These are phyloP conservation scores for Stellera chamaejasme DNA, from an alignment of 345 rosid genomes.

Conservation along the genomic window DNA sequence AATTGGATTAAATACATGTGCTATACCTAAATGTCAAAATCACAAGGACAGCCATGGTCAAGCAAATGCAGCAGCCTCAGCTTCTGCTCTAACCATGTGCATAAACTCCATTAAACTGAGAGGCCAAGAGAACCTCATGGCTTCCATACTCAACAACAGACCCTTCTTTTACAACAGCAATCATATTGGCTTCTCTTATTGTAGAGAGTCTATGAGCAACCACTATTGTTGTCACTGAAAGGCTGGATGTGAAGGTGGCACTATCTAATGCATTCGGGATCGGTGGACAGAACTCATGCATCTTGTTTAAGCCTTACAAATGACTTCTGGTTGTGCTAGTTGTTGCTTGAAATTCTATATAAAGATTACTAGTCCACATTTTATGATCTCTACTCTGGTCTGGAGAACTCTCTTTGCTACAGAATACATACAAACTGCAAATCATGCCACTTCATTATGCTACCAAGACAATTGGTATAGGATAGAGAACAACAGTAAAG, in stretches of 20 bases:
- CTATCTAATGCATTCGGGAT: conserved; percentile 28
- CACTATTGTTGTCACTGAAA: conserved; percentile 41
- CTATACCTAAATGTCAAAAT: not conserved
- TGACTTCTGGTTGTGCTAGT: no score
- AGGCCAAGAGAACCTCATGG: conserved; percentile 47
- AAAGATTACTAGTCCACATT: no score
- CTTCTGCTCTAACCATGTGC: conserved; percentile 46
- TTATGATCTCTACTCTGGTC: no score
- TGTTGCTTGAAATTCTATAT: no score
- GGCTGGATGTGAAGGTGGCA: conserved; percentile 25
- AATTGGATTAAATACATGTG: no score
- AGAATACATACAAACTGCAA: no score
- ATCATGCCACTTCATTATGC: not conserved
- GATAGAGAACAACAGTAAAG: not conserved
- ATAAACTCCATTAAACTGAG: conserved; percentile 39
- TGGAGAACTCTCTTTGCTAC: no score
- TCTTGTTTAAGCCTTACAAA: conserved; percentile 14
- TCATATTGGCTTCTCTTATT: conserved; percentile 46
- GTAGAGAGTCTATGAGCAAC: conserved; percentile 58
- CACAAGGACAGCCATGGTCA: conserved; percentile 11
- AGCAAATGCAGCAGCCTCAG: conserved; percentile 45
- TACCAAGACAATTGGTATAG: not conserved
- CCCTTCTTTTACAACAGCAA: conserved; percentile 48
- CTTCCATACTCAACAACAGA: conserved; percentile 44
- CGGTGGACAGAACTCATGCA: conserved; percentile 33